Evolutionary conservation across 1,139 yeast genomes (phyloP), one percentile per base, ranked within the genome.

Genomic region (Starmera stellimalicola): DNA sequence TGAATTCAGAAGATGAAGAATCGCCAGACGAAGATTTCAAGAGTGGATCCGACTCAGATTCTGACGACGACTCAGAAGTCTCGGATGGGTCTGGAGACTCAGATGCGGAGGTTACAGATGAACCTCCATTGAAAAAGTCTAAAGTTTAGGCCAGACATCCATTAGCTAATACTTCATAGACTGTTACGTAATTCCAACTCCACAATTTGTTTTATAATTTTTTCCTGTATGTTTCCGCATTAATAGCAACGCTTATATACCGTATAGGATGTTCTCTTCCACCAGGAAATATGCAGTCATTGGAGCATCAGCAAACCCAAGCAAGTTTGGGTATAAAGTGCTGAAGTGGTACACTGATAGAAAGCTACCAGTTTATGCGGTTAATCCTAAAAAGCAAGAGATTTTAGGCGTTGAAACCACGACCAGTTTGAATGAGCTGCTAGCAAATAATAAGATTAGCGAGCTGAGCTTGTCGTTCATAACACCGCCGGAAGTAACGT

Each of bases 1-100:
- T 78, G 81, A 85, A 82, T 43, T 82, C 81, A 9, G 82, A 70
- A 41, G 93, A 75, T 27, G 82, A 73, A 37, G 81, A 76, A 44
- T 70, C 77, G 40, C 80, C 68, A 24, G 82, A 77, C 52, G 85
- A 69, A 42, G 87, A 74, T 47, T 78, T 77, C 57, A 68, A 75
- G 20, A 73, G 71, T 8, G 77, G 69, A 18, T 72, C 75, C 6
- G 78, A 66, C 24, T 66, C 72, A 10, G 68, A 55, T 37, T 74
- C 67, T 25, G 69, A 85, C 52, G 25, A 22, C 3, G 25, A 6
- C 12, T 81, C 91, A 7, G 85, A 82, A 44, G 91, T 71, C 14
- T 44, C 40, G n/a, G 44, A 40, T 29, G 46, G 39, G 17, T 42
- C 33, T 28, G 25, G n/a, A n/a, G n/a, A n/a, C n/a, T n/a, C n/a